Percentiles rank a stretch among this genome's conserved stretches.
Conservation (phyloP, 805 yeast genomes). For the Myxozyma nipponensis region DNA sequence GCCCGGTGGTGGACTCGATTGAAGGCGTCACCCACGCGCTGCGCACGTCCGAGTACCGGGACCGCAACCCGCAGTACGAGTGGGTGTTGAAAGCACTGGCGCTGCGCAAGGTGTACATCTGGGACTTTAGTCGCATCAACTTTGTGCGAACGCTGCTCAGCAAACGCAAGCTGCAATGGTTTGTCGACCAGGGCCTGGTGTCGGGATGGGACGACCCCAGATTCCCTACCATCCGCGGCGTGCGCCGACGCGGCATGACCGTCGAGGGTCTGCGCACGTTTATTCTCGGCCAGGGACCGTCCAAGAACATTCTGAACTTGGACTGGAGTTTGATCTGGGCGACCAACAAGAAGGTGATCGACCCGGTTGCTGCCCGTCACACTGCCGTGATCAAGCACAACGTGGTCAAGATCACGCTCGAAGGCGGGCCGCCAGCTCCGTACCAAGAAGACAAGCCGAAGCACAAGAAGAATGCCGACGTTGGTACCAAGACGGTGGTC, state of each 20-base stretch:
- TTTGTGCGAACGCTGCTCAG: conserved; percentile 92
- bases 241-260: conserved; percentile 99
- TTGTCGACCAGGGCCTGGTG: conserved; percentile 87
- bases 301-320: conserved; percentile 90
- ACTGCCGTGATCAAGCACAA: conserved; percentile 67
- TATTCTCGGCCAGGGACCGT: conserved; percentile 94
- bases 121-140: conserved; percentile 98
- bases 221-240: conserved; percentile 99
- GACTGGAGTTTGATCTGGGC: conserved; percentile 99
- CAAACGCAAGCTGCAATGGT: conserved; percentile 98
- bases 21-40: conserved; percentile 98
- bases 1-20: conserved; percentile 88
- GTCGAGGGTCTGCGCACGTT: conserved; percentile 95
- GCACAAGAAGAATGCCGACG: conserved; percentile 91
- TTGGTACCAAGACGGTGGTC: conserved; percentile 78
- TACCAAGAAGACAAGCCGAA: conserved; percentile 72
- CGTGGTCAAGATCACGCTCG: conserved; percentile 62
- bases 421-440: conserved; percentile 61
- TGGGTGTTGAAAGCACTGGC: conserved; percentile 84
- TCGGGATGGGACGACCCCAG: conserved; percentile 98
- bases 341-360: conserved; percentile 92
- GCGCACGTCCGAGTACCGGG: conserved; percentile 98
- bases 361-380: conserved; percentile 94
- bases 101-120: conserved; percentile 88
- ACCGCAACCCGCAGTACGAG: conserved; percentile 95